phyloP scores from a whole-genome alignment of 257 asterid genomes.

The Henckelia pumila region DNA sequence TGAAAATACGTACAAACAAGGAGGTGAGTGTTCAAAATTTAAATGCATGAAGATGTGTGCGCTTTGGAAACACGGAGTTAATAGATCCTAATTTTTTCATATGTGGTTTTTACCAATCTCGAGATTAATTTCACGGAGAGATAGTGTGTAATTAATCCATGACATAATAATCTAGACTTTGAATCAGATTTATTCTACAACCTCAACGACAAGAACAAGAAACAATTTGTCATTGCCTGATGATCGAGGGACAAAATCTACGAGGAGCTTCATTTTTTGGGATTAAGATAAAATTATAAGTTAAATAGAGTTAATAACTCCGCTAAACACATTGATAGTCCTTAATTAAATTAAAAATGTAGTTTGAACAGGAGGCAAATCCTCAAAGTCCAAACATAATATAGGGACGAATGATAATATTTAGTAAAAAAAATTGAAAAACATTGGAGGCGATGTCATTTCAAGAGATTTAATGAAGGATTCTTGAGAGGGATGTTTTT shows the following conservation, averaged over 20 bases:
- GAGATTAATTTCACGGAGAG: too few relatives aligned
- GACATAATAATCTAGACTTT: background rate
- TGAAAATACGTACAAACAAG: too few relatives aligned
- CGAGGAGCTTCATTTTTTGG: slow-evolving; percentile 30
- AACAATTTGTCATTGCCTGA: slow-evolving; percentile 16
- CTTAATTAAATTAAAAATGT: slow-evolving; percentile 28
- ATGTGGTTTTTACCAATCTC: too few relatives aligned
- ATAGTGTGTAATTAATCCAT: too few relatives aligned
- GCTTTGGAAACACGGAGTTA: too few relatives aligned
- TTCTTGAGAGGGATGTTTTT: background rate
- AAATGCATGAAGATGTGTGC: too few relatives aligned
- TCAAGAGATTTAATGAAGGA: background rate
- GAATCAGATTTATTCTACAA: slow-evolving; percentile 20
- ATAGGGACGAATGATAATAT: slow-evolving; percentile 25
- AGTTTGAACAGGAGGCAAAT: slow-evolving; percentile 50
- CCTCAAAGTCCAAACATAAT: slow-evolving; percentile 49
- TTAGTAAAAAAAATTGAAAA: background rate
- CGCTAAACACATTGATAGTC: background rate
- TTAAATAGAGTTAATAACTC: background rate
- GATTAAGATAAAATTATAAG: background rate
- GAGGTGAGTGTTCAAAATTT: too few relatives aligned
- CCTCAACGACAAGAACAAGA: slow-evolving; percentile 11
- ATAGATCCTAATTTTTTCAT: too few relatives aligned
- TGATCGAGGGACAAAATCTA: slow-evolving; percentile 20
- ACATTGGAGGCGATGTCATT: slow-evolving; percentile 5